Base-by-base conservation (phyloP, 1,139 yeast species). In the Pichia sp. region DNA sequence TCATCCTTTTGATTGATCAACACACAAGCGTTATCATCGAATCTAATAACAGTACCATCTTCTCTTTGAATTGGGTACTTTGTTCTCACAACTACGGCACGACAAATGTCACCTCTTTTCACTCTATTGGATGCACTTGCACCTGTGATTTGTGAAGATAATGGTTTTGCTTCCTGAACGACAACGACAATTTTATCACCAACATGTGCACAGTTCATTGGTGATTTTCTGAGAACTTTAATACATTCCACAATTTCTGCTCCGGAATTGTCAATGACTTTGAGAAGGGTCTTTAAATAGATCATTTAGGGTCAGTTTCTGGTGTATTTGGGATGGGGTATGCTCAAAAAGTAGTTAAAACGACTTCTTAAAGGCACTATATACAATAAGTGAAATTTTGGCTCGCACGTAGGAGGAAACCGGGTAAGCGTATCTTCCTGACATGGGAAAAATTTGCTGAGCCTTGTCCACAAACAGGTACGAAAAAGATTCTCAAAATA, bases 1-100 rank as follows among this genome's bases (percentile, higher is more conserved):
- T 93, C 98, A 51, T 80, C 81, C 52, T 71, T 74, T 64, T 88
- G 88, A 66, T 91, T 89, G 48, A 91, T 77, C 58, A 91, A 72
- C 28, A 93, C 97, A 67, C 97, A 89, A 1, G 98, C 98, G 62
- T 91, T 91, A 63, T 91, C 99, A 60, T 91, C 96, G 59, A 91
- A 91, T 52, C 86, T 71, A 31, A 91, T 72, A 20, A 79, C 78
- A 7, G 95, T 74, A 3, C 99, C 99, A 59, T 93, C 97, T 3
- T 80, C 72, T 59, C 99, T 77, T 60, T 74, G 75, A 46, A 80
- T 77, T 26, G 88, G 89, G 51, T 91, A 89, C 64, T 81, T 86
- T 3, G 96, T 86, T 61, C 98, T 80, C 19, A 88, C 97, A 35
- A 91, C 84, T 21, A 91, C 89, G 6, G 97, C 99, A 59, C 94